Conservation (phyloP, 345 rosid species). For the Pelargonium nanum region DNA sequence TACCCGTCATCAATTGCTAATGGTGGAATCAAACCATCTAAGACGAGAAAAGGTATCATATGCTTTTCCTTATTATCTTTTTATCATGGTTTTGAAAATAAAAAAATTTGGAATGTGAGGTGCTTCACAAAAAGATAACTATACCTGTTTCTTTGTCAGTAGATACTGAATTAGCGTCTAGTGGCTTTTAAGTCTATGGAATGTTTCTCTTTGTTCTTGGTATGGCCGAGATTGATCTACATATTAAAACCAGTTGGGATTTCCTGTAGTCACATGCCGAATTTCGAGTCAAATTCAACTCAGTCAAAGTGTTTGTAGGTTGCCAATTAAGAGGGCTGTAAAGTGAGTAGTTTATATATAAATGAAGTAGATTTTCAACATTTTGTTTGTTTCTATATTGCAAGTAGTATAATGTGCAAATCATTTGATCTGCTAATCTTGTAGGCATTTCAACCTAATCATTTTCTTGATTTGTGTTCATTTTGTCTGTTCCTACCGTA, state of each 20-base stretch:
- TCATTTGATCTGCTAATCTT: neutral
- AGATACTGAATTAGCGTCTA: neutral
- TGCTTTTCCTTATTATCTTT: neutral
- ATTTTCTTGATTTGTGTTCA: no score
- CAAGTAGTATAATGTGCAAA: neutral
- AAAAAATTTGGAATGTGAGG: neutral
- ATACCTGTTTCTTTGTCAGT: no score
- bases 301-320: no score
- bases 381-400: neutral
- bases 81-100: neutral
- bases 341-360: no score
- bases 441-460: no score
- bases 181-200: neutral
- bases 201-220: no score
- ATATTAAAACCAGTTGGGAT: no score
- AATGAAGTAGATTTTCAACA: neutral
- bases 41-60: slow-evolving; percentile 49
- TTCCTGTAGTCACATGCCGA: no score
- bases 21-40: slow-evolving; percentile 40
- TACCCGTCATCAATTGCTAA: slow-evolving; percentile 35
- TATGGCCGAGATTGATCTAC: no score
- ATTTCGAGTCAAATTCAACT: no score
- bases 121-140: neutral
- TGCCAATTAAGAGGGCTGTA: no score
- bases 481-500: no score